phyloP scores from a whole-genome alignment of 495 filamentous ascomycete genomes.

The Podospora pseudoanserina region DNA sequence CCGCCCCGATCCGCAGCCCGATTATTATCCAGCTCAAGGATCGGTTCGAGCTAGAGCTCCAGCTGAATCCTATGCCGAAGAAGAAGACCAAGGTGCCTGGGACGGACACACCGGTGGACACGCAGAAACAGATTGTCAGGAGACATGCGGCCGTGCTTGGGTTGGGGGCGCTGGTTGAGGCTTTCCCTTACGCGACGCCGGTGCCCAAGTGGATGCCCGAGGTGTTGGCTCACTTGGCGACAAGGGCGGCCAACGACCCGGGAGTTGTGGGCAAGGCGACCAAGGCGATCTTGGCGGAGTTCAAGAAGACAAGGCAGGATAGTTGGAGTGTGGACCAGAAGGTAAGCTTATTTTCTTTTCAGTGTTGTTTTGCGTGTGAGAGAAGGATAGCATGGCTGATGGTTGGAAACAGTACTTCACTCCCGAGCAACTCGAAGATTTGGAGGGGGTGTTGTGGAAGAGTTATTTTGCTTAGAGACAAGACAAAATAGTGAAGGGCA shows the following conservation, averaged over 20 bases:
- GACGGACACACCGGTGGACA: constrained; percentile 75
- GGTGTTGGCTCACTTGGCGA: constrained; percentile 80
- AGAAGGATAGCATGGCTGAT: neutral
- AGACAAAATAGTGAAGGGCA: neutral
- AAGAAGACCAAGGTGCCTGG: constrained; percentile 57
- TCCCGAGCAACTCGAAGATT: constrained; percentile 85
- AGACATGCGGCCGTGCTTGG: constrained; percentile 92
- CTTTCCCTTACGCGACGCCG: constrained; percentile 94
- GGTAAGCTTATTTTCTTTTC: constrained; percentile 51
- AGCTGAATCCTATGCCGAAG: constrained; percentile 72
- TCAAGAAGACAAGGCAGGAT: constrained; percentile 99
- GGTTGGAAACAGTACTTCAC: constrained; percentile 69
- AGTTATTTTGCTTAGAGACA: constrained; percentile 81
- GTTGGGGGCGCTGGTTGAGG: constrained; percentile 84
- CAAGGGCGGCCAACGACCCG: constrained; percentile 78
- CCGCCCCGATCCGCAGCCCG: constrained; percentile 67
- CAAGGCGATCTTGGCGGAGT: constrained; percentile 93
- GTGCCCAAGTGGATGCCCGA: constrained; percentile 93
- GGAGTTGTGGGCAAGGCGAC: constrained; percentile 95
- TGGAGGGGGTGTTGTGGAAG: constrained; percentile 98
- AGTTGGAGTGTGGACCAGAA: constrained; percentile 98
- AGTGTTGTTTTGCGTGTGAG: neutral
- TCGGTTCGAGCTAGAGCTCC: constrained; percentile 73
- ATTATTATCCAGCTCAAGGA: constrained; percentile 71
- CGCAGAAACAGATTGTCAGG: constrained; percentile 70